Evolutionary conservation across 805 yeast genomes (phyloP).

Genomic region (Tetrapisispora nanseiensis): DNA sequence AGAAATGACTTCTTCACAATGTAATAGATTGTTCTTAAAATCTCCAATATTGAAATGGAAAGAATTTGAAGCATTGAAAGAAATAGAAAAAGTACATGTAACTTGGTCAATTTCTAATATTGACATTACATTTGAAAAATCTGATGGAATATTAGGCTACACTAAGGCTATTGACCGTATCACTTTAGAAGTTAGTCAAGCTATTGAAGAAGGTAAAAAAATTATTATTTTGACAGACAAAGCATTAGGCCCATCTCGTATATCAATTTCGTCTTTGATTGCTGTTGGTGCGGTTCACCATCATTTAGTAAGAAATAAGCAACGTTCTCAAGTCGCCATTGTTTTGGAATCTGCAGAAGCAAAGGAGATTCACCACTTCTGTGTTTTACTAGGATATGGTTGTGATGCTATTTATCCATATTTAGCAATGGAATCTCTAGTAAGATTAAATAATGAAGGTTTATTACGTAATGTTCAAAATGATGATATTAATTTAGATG

Average conservation of each 20-base stretch:
- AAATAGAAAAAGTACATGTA: constrained; percentile 69
- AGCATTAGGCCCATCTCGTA: constrained; percentile 45
- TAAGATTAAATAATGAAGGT: constrained; percentile 75
- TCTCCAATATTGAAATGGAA: constrained; percentile 72
- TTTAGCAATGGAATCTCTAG: constrained; percentile 79
- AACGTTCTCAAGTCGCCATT: constrained; percentile 89
- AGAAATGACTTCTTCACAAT: constrained; percentile 87
- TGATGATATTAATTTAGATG: constrained; percentile 34
- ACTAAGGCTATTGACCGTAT: constrained; percentile 75
- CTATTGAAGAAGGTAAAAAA: constrained; percentile 67
- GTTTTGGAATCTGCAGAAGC: constrained; percentile 94
- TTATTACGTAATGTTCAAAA: constrained; percentile 44
- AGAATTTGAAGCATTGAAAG: constrained; percentile 66
- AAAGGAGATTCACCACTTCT: constrained; percentile 92
- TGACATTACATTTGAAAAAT: constrained; percentile 79
- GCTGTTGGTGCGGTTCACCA: constrained; percentile 98
- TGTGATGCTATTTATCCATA: constrained; percentile 95
- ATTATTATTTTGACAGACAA: constrained; percentile 72
- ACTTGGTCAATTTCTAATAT: constrained; percentile 74
- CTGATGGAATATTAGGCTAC: constrained; percentile 81
- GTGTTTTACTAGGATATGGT: constrained; percentile 93
- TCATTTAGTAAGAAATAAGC: constrained; percentile 89
- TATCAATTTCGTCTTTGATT: constrained; percentile 76
- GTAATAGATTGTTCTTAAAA: constrained; percentile 73
- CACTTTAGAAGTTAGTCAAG: constrained; percentile 77